Conservation (phyloP, 2,329 filamentous ascomycete genomes). For the Mariannaea sp. region DNA sequence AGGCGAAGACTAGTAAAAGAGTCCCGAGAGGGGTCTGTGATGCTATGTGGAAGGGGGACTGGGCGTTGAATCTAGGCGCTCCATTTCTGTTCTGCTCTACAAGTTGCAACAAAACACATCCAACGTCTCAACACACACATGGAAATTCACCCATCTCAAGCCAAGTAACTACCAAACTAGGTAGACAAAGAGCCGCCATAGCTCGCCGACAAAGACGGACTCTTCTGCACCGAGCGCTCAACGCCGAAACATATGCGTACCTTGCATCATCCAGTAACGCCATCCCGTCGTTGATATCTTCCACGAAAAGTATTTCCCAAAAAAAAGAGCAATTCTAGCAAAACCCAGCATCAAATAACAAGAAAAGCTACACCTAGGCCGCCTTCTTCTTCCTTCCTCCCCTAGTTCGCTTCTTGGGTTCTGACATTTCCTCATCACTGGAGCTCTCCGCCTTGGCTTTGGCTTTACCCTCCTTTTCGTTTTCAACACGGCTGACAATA, state of each 20-base stretch:
- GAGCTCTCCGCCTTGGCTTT: constrained; percentile 58
- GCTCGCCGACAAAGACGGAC: constrained; percentile 11
- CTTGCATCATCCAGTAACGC: constrained; percentile 27
- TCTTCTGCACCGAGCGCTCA: constrained; percentile 33
- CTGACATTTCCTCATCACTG: constrained; percentile 54
- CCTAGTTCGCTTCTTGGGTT: constrained; percentile 54
- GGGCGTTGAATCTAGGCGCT: no score
- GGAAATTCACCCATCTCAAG: background rate
- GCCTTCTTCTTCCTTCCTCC: constrained; percentile 58
- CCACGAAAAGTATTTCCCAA: constrained; percentile 30
- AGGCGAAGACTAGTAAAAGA: no score
- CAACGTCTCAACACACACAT: no score
- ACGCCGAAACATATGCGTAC: constrained; percentile 36
- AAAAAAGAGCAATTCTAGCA: no score
- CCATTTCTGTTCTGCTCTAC: background rate
- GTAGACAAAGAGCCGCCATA: constrained; percentile 23
- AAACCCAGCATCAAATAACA: background rate
- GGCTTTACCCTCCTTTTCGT: constrained; percentile 54
- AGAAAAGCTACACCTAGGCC: constrained; percentile 31
- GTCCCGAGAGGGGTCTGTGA: no score
- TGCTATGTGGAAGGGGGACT: no score
- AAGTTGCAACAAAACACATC: no score
- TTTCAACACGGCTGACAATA: constrained; percentile 82
- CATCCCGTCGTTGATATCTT: constrained; percentile 32
- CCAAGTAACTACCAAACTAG: background rate